Conservation (phyloP, 106 monocot species). For the Cymbidium sinense region DNA sequence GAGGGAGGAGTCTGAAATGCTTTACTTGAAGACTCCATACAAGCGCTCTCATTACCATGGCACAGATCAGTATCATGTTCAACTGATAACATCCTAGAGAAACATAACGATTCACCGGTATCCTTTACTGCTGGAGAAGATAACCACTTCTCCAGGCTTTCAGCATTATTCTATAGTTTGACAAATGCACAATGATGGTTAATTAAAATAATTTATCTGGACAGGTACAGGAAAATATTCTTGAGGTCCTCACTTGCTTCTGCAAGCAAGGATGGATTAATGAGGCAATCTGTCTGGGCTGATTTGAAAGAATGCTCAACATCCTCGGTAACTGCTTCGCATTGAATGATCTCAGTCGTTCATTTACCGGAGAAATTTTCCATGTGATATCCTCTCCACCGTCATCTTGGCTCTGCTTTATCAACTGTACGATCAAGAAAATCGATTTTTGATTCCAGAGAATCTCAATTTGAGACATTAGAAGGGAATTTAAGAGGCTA, state of each 20-base stretch:
- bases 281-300: constrained; percentile 17
- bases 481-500: background rate
- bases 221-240: background rate
- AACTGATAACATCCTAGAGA: constrained; percentile 14
- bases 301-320: constrained; percentile 9
- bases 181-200: background rate
- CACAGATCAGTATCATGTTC: constrained; percentile 2
- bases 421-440: constrained; percentile 36
- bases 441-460: background rate
- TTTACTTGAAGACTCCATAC: constrained; percentile 14
- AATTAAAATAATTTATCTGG: background rate
- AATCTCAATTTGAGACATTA: background rate
- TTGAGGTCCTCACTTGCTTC: constrained; percentile 26
- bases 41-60: constrained; percentile 11
- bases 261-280: constrained; percentile 42
- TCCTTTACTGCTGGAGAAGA: constrained; percentile 20
- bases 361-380: constrained; percentile 87
- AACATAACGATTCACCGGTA: constrained; percentile 9
- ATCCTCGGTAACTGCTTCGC: constrained; percentile 37
- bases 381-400: constrained; percentile 85
- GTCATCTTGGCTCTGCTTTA: constrained; percentile 96
- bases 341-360: constrained; percentile 42
- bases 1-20: constrained; percentile 85
- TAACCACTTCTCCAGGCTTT: constrained; percentile 33
- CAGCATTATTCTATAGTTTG: constrained; percentile 28